A percentile compares a stretch with the other conserved stretches of the same genome.
Conservation (phyloP, 805 yeast species). For the Monosporozyma unispora region DNA sequence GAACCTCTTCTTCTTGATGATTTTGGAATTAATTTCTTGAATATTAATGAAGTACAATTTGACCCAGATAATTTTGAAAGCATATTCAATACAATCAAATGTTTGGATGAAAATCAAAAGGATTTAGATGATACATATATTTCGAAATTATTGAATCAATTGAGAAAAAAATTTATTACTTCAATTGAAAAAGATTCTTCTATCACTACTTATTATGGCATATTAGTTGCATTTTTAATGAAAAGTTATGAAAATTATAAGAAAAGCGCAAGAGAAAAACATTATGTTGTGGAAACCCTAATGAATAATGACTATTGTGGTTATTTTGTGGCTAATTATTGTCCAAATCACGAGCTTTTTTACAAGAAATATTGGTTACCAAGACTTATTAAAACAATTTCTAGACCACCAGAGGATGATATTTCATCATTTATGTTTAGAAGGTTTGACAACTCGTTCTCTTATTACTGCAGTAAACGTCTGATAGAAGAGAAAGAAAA, state of each 20-base stretch:
- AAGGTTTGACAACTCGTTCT: no score
- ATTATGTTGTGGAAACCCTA: no score
- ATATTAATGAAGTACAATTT: background rate
- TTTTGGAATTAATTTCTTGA: background rate
- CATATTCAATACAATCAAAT: background rate
- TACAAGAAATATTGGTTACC: constrained; percentile 5
- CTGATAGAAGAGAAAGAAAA: no score
- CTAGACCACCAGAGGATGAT: background rate
- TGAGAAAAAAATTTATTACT: background rate
- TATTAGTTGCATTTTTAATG: background rate
- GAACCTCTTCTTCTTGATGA: no score
- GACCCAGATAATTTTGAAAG: background rate
- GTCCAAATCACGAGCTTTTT: constrained; percentile 11
- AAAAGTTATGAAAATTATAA: background rate
- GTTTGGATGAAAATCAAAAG: background rate
- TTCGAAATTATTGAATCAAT: background rate
- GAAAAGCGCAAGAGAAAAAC: background rate
- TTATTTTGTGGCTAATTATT: constrained; percentile 5
- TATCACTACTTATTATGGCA: background rate
- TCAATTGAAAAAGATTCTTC: background rate
- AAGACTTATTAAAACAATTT: background rate
- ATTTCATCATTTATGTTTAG: no score
- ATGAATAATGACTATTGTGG: background rate
- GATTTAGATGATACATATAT: background rate
- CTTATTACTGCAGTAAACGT: no score